Base-by-base conservation (phyloP, 2,329 filamentous ascomycete species). In the Botrytis byssoidea region DNA sequence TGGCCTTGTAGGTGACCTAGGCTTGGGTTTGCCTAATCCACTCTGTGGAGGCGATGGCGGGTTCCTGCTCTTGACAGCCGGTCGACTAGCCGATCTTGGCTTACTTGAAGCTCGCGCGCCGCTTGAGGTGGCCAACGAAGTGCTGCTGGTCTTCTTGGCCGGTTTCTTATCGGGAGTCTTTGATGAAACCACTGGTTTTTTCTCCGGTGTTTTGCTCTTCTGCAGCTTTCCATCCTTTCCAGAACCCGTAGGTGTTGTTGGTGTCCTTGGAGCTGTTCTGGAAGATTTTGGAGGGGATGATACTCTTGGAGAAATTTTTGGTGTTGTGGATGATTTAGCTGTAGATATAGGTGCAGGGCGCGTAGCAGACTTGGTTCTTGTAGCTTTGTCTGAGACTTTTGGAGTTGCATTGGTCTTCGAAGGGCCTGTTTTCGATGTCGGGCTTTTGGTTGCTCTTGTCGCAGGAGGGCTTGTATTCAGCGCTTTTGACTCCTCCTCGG, bases 1-100 rank as follows among this genome's bases (percentile, higher is more conserved):
- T 16, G 91, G 91, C 72, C 89, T 88, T 2, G 92, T 94, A 3
- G 90, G 90, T 18, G 92, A 93, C 81, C 89, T 90, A 59, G 86
- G 83, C 80, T 89, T 91, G 14, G 89, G 88, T 79, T 90, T 91
- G 42, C 85, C 83, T 74, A 87, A 87, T 67, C 79, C 79, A 60
- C 77, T 77, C 61, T 79, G 79, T 51, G 79, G 78, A 42, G 79
- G 79, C n/a, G 79, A 79, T 42, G 78, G 70, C 42, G 74, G 76
- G 48, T 77, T 78, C 73, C 76, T 77, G 42, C 77, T 77, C 74
- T 79, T 81, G 18, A 42, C n/a, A 29, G 67, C 68, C 18, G 78
- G 57, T 35, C 76, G 73, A 44, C 76, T 71, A 40, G 74, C 68
- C 32, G 74, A 75, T 65, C 74, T 75, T 70, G 74, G 75, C 57